Percentiles rank a stretch among this genome's conserved stretches.
These are phyloP conservation scores for Suaeda aralocaspica DNA, from an alignment of 148 eudicot species.

Conservation along the genomic window DNA sequence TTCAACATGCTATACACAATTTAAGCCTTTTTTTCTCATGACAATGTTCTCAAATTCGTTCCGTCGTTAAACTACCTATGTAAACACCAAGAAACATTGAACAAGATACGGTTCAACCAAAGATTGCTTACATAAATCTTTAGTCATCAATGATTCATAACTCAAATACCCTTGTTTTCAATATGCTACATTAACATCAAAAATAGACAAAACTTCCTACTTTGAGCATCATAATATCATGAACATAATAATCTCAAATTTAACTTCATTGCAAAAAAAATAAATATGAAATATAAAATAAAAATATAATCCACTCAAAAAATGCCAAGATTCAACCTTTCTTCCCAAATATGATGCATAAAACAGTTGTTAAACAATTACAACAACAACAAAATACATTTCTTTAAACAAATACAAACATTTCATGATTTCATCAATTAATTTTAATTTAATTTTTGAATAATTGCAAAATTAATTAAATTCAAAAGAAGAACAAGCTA, in stretches of 20 bases:
- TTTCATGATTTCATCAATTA: too few relatives aligned
- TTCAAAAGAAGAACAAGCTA: conserved; percentile 16
- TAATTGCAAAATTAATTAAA: not conserved
- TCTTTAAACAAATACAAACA: too few relatives aligned
- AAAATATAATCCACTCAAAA: too few relatives aligned
- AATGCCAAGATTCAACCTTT: too few relatives aligned
- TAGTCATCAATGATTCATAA: not conserved
- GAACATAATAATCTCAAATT: too few relatives aligned
- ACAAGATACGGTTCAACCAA: not conserved
- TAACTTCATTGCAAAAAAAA: not conserved
- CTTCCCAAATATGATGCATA: too few relatives aligned
- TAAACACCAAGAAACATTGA: not conserved
- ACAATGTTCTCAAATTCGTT: not conserved
- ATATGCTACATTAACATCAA: too few relatives aligned
- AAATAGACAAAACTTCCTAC: not conserved
- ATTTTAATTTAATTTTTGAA: too few relatives aligned
- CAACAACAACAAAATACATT: too few relatives aligned
- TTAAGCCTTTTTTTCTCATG: not conserved
- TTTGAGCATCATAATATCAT: not conserved
- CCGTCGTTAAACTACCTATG: not conserved
- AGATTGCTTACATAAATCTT: not conserved
- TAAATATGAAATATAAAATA: too few relatives aligned
- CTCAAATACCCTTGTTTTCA: not conserved
- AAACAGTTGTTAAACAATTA: too few relatives aligned
- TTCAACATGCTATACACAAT: too few relatives aligned